Base-by-base conservation (phyloP, 805 yeast genomes). In the Lipomyces kockii region DNA sequence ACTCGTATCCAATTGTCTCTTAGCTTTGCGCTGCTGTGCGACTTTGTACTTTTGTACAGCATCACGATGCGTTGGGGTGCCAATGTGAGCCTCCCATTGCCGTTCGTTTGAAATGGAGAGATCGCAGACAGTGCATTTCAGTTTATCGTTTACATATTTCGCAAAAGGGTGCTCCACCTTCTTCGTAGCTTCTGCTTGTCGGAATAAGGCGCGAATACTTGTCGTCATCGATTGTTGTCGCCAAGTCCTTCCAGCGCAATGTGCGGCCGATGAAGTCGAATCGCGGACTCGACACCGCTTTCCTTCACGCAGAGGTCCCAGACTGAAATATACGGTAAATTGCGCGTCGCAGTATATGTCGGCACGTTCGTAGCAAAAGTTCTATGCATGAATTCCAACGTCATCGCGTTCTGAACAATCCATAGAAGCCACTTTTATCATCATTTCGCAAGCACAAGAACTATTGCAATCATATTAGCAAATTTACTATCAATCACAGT, bases 71-170 rank as follows among this genome's bases (percentile, higher is more conserved):
- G 66, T 62, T 17, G 66, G 57, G 12, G 70, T 66, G 3, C 64
- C 66, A 25, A 46, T 57, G 54, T 66, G 70, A 12, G 59, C 27
- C 17, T 57, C 59, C 70, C 64, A 66, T 34, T 66, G 70, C 35
- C 35, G 34, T 6, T 62, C 62, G 27, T 51, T 53, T 6, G 62
- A 52, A 14, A 66, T 56, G 14, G 25, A 22, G 51, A 66, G 60
- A 35, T 54, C 62, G 57, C 70, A 66, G 34, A 49, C 70, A 3
- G 55, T 32, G 60, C 70, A 66, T 25, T 56, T 51, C 22, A 66
- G 60, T 27, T 63, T 46, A 14, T 58, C 62, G 11, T 46, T 32
- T 17, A 49, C 46, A 46, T 68, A 66, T 25, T 32, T 12, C 12
- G 63, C 71, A 17, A 58, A 43, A 34, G 66, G 68, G 32, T 62